A percentile compares a stretch with the other conserved stretches of the same genome.
Evolutionary conservation across 1,284 basidiomycete species (phyloP).

Genomic region (Ganoderma boninense): DNA sequence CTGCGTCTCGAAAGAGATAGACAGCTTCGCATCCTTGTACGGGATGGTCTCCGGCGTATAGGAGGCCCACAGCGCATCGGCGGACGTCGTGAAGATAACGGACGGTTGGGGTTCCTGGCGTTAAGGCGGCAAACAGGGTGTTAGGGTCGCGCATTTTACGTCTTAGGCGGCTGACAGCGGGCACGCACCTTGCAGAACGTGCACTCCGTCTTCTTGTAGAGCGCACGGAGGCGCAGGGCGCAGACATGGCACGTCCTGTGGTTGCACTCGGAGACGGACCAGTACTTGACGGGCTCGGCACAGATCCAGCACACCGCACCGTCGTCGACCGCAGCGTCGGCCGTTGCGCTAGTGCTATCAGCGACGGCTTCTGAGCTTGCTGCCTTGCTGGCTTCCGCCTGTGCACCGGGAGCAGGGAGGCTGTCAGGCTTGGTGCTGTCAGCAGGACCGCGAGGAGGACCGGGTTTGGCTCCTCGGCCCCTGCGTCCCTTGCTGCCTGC

Average conservation of each 20-base stretch:
- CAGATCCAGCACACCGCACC: constrained; percentile 90
- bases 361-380: constrained; percentile 17
- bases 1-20: constrained; percentile 88
- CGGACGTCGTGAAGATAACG: constrained; percentile 84
- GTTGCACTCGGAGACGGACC: constrained; percentile 89
- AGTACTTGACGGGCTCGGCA: constrained; percentile 93
- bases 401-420: constrained; percentile 9
- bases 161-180: not conserved
- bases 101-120: constrained; percentile 78
- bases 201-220: constrained; percentile 95
- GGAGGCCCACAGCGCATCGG: constrained; percentile 69
- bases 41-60: constrained; percentile 66
- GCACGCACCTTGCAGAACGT: constrained; percentile 92
- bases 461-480: constrained; percentile 32
- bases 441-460: constrained; percentile 21
- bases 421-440: constrained; percentile 19
- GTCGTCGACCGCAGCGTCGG: constrained; percentile 44
- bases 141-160: constrained; percentile 11
- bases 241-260: constrained; percentile 95
- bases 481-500: constrained; percentile 43
- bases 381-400: constrained; percentile 11
- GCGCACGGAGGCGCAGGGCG: constrained; percentile 86
- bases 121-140: not conserved
- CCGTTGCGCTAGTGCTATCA: constrained; percentile 13
- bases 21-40: constrained; percentile 80